Conservation (phyloP, 148 eudicot species). For the Fallopia convolvulus region DNA sequence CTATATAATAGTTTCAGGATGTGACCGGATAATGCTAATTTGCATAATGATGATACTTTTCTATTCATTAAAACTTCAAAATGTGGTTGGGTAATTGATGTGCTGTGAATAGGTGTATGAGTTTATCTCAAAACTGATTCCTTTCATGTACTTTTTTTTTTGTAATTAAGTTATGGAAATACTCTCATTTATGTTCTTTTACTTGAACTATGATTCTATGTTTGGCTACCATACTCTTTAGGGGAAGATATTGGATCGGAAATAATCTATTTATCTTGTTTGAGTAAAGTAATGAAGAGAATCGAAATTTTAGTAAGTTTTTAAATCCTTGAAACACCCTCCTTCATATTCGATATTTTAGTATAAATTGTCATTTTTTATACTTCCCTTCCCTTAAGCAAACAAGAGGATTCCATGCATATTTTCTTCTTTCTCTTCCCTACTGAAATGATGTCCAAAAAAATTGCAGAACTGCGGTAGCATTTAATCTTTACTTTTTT, state of each 20-base stretch:
- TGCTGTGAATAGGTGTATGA: background rate
- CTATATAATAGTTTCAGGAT: background rate
- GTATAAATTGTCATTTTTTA: background rate
- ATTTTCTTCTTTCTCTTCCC: background rate
- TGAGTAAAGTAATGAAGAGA: background rate
- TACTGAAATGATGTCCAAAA: background rate
- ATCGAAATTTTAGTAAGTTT: background rate
- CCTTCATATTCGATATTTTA: background rate
- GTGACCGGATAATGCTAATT: background rate
- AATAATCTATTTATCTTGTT: background rate
- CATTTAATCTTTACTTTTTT: background rate
- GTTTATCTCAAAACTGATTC: background rate
- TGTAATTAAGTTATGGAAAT: background rate
- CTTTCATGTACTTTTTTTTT: background rate
- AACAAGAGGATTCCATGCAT: background rate
- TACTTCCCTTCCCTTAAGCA: background rate
- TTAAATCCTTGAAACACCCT: background rate
- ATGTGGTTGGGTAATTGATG: background rate
- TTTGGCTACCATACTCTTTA: background rate
- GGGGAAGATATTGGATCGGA: background rate
- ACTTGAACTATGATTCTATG: background rate
- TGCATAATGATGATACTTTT: background rate
- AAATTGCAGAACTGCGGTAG: background rate
- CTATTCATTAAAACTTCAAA: background rate
- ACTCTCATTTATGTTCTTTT: background rate